Conservation (phyloP, 345 rosid species). For the Eucalyptus victrix region DNA sequence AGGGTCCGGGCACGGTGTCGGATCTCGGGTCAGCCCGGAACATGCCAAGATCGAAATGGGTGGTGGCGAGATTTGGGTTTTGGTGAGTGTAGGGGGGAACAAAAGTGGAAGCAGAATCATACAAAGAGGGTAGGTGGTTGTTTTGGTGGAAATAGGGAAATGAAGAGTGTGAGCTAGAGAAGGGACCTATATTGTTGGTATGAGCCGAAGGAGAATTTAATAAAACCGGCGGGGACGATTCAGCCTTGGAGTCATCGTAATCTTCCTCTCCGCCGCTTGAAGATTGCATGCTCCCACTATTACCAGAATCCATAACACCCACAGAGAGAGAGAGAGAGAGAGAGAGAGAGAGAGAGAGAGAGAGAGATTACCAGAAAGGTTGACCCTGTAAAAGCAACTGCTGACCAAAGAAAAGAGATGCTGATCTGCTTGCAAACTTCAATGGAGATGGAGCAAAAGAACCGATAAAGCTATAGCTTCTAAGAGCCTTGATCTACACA, state of each 20-base stretch:
- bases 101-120: neutral
- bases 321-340: too few species aligned
- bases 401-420: neutral
- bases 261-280: slow-evolving; percentile 67
- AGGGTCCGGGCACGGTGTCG: neutral
- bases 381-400: neutral
- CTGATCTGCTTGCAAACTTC: neutral
- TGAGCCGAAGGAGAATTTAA: neutral
- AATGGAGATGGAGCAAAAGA: neutral
- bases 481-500: neutral
- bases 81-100: neutral
- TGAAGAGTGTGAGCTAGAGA: neutral
- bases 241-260: slow-evolving; percentile 30
- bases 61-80: neutral
- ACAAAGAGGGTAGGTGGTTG: neutral
- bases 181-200: slow-evolving; percentile 1
- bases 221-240: slow-evolving; percentile 19
- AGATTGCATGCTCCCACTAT: slow-evolving; percentile 68
- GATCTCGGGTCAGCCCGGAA: neutral
- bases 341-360: neutral
- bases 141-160: neutral
- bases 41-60: neutral
- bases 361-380: neutral
- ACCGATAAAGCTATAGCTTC: neutral
- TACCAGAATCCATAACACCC: slow-evolving; percentile 66